Base-by-base conservation (phyloP, 164 flowering plant species). In the Annona cherimola region DNA sequence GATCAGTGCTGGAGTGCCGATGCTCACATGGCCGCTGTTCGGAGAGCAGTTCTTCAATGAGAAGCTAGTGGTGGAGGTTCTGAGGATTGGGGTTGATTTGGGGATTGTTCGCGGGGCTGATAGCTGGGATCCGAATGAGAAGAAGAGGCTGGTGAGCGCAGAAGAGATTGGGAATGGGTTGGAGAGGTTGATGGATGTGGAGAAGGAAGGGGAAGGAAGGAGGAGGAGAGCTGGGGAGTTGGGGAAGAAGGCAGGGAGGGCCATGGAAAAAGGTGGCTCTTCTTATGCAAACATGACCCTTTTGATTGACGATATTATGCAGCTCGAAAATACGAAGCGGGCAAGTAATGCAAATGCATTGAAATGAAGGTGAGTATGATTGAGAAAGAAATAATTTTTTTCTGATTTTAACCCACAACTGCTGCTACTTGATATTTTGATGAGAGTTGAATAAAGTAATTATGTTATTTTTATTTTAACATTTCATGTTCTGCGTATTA, bases 1-100 rank as follows among this genome's bases (percentile, higher is more conserved):
- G 3, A 54, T 84, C 0, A 69, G 80, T 12, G 73, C 84, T 0
- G 87, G 89, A 0, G 80, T 90, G 62, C 92, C 90, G 4, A 79
- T 88, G 89, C 46, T 86, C 4, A 85, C 91, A 1, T 90, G 89
- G 90, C 92, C 92, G 0, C 70, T 83, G 45, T 86, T 86, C 55
- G 78, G 83, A 0, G 91, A 88, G 40, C 92, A 90, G 69, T 87
- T 84, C 72, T 67, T 79, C 0, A 90, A 88, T 45, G 91, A 88
- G 82, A 86, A 83, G 75, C 64, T 86, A 2, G 45, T 85, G 5
- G 86, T 83, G 1, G 76, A 86, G 5, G 71, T 85, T 64, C 19
- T 35, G 42, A 64, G 44, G 67, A 64, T 64, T 40, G 67, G 67
- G 1, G 44, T 64, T 2, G 41, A 41, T 41, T 5, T 64, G 14